These are phyloP conservation scores for Chytriomyces sp. DNA, from an alignment of 192 early-diverging fungal genomes.

Conservation along the genomic window DNA sequence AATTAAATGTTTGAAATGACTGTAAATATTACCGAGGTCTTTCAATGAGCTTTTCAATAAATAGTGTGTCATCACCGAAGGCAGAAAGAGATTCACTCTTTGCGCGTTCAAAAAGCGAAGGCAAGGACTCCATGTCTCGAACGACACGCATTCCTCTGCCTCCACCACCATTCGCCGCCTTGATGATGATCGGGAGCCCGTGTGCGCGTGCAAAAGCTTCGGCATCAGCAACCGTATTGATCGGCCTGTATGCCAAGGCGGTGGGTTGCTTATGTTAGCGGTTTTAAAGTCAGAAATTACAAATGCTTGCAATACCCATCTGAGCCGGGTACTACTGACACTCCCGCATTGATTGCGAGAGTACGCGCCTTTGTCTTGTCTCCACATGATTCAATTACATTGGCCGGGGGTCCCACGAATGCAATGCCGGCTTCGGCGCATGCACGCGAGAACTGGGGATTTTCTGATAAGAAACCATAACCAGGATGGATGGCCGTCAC, in stretches of 20 bases:
- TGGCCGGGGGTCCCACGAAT: slow-evolving; percentile 85
- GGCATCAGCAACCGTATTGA: slow-evolving; percentile 59
- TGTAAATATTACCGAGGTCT: slow-evolving; percentile 60
- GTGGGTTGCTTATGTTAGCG: background rate
- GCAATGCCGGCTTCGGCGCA: slow-evolving; percentile 88
- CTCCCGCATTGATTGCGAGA: slow-evolving; percentile 62
- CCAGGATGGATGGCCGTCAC: slow-evolving; percentile 93
- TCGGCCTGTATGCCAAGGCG: background rate
- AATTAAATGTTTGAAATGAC: background rate
- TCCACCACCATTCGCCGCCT: slow-evolving; percentile 95
- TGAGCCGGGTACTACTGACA: slow-evolving; percentile 54
- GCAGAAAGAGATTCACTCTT: slow-evolving; percentile 88
- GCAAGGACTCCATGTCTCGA: slow-evolving; percentile 69
- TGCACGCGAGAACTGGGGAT: slow-evolving; percentile 88
- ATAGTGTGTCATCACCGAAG: slow-evolving; percentile 96
- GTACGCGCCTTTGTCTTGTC: slow-evolving; percentile 94
- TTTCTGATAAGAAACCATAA: slow-evolving; percentile 96
- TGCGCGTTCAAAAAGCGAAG: slow-evolving; percentile 83
- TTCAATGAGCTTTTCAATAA: slow-evolving; percentile 92
- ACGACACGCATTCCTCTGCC: slow-evolving; percentile 96
- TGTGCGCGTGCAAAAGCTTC: slow-evolving; percentile 74
- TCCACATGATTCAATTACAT: slow-evolving; percentile 86
- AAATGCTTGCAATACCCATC: background rate
- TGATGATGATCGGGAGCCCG: slow-evolving; percentile 94
- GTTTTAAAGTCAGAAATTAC: background rate